Percentiles rank a stretch among this genome's conserved stretches.
phyloP scores from a whole-genome alignment of 768 basidiomycete genomes.

The Leucocoprinus birnbaumii region DNA sequence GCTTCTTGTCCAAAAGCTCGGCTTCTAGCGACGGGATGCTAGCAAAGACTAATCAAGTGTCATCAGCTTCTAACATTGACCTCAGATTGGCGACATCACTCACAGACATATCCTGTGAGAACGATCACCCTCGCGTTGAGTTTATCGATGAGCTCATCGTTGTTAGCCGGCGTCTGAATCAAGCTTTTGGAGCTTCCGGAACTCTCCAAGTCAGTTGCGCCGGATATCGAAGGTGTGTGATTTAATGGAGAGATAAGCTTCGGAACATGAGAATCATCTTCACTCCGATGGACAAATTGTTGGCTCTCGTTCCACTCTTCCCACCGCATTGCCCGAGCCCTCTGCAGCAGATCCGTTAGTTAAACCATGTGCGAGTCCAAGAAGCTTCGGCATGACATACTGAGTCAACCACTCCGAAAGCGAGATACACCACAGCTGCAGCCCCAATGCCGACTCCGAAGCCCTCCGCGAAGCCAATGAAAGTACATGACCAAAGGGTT shows the following conservation, averaged over 20 bases:
- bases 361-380: background rate
- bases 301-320: slow-evolving; percentile 19
- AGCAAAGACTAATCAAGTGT: background rate
- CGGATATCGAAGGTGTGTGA: background rate
- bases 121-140: slow-evolving; percentile 11
- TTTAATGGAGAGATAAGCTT: slow-evolving; percentile 8
- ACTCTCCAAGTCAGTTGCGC: background rate
- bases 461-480: slow-evolving; percentile 22
- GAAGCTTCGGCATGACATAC: slow-evolving; percentile 9
- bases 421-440: slow-evolving; percentile 17
- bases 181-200: background rate
- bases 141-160: slow-evolving; percentile 6
- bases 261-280: background rate
- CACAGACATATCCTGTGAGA: slow-evolving; percentile 15
- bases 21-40: slow-evolving; percentile 8
- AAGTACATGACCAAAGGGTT: slow-evolving; percentile 19
- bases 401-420: slow-evolving; percentile 21
- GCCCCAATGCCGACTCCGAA: slow-evolving; percentile 22
- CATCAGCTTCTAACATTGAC: background rate
- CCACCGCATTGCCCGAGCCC: slow-evolving; percentile 17
- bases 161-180: background rate
- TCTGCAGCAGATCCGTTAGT: background rate
- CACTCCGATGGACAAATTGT: background rate
- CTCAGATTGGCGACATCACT: background rate
- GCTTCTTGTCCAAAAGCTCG: slow-evolving; percentile 1